Evolutionary conservation across 805 yeast species (phyloP).

Genomic region (Grigorovia yakushimaensis): DNA sequence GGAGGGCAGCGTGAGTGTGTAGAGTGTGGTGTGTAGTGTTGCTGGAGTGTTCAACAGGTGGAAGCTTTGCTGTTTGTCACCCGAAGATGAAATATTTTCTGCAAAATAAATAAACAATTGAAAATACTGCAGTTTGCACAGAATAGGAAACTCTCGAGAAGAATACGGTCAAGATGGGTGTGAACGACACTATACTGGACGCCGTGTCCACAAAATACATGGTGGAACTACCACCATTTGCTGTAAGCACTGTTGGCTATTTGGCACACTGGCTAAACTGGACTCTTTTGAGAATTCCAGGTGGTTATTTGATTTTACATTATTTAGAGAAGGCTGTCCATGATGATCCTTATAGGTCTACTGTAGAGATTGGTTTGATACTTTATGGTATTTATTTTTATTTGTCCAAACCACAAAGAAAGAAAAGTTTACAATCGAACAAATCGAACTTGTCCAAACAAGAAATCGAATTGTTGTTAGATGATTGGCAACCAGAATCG

Average conservation of each 20-base stretch:
- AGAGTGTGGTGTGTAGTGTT: too few species aligned
- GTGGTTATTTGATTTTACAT: slow-evolving; percentile 36
- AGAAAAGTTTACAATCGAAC: slow-evolving; percentile 67
- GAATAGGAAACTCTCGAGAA: not conserved
- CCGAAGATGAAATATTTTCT: too few species aligned
- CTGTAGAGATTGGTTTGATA: slow-evolving; percentile 66
- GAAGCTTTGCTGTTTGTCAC: too few species aligned
- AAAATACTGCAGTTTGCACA: not conserved
- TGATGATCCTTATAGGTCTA: slow-evolving; percentile 85
- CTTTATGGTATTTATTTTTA: slow-evolving; percentile 81
- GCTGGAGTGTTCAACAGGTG: too few species aligned
- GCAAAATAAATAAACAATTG: not conserved
- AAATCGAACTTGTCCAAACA: slow-evolving; percentile 46
- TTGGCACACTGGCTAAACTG: slow-evolving; percentile 11
- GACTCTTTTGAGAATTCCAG: slow-evolving; percentile 16
- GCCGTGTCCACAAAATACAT: not conserved
- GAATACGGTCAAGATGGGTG: not conserved
- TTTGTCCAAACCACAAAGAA: slow-evolving; percentile 53
- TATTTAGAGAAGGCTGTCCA: slow-evolving; percentile 82
- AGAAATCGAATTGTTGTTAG: slow-evolving; percentile 75
- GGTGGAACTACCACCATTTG: not conserved
- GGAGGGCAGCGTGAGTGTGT: too few species aligned
- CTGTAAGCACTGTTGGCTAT: not conserved
- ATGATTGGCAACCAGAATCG: slow-evolving; percentile 90
- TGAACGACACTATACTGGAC: not conserved